A percentile compares a stretch with the other conserved stretches of the same genome.
These are phyloP conservation scores for Posidonia oceanica DNA, from an alignment of 116 monocot species.

Conservation along the genomic window DNA sequence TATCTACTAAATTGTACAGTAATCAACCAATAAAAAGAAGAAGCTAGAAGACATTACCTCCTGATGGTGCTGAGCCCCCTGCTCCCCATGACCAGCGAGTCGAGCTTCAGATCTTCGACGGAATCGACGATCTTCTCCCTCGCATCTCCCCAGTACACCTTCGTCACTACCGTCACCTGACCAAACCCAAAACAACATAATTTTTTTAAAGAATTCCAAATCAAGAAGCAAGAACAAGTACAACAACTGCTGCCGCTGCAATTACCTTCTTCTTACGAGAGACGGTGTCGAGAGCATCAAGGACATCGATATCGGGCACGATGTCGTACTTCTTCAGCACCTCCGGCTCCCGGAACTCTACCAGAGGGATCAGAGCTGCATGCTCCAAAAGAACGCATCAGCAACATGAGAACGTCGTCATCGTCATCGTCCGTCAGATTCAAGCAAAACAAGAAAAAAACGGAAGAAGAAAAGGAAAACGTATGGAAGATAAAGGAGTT, in stretches of 20 bases:
- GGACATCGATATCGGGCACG: conserved; percentile 39
- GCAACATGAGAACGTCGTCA: background rate
- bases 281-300: conserved; percentile 58
- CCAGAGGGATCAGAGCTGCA: conserved; percentile 58
- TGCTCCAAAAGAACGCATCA: too few relatives aligned
- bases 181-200: background rate
- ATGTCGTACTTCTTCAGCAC: conserved; percentile 43
- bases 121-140: conserved; percentile 79
- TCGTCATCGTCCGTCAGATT: background rate
- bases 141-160: conserved; percentile 84
- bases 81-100: conserved; percentile 80
- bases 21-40: background rate
- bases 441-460: background rate
- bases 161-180: conserved; percentile 45
- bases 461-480: background rate
- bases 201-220: background rate
- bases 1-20: too few relatives aligned
- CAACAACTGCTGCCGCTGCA: background rate
- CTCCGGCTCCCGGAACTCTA: conserved; percentile 54
- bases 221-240: background rate
- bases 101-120: conserved; percentile 58
- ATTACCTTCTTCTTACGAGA: conserved; percentile 49
- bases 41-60: conserved; percentile 24
- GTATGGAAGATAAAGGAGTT: background rate
- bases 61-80: conserved; percentile 57